Conservation (phyloP, 495 filamentous ascomycete genomes). For the Aspergillus egyptiacus region DNA sequence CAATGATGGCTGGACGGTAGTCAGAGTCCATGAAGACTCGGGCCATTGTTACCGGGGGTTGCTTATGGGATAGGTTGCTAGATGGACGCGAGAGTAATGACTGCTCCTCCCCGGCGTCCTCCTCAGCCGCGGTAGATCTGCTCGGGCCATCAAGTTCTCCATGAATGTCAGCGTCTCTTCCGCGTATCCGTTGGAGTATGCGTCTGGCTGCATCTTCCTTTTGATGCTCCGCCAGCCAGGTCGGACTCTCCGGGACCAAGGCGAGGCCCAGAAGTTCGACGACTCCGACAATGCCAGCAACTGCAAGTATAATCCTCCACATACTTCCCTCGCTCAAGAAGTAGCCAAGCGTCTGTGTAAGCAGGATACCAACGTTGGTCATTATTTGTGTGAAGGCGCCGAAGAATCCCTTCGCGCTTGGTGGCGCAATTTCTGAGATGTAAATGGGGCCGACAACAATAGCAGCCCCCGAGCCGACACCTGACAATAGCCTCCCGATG, state of each 20-base stretch:
- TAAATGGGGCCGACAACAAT: constrained; percentile 96
- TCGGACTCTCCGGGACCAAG: constrained; percentile 75
- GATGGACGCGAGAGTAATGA: constrained; percentile 39
- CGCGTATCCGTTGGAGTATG: constrained; percentile 68
- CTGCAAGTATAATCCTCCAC: constrained; percentile 78
- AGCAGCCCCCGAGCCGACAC: constrained; percentile 76
- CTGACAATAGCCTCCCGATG: constrained; percentile 71
- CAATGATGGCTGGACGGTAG: constrained; percentile 71
- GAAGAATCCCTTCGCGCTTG: constrained; percentile 71
- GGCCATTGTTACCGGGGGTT: constrained; percentile 57
- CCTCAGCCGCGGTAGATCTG: constrained; percentile 36
- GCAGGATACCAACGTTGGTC: constrained; percentile 87
- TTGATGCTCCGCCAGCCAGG: constrained; percentile 70
- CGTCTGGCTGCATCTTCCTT: constrained; percentile 54
- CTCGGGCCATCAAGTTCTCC: constrained; percentile 66
- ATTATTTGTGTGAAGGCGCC: constrained; percentile 89
- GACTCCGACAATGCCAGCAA: constrained; percentile 62
- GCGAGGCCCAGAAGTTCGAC: constrained; percentile 61
- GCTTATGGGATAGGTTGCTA: constrained; percentile 21
- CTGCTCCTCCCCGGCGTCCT: constrained; percentile 41
- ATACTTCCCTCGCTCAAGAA: constrained; percentile 71
- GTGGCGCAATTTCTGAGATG: constrained; percentile 84
- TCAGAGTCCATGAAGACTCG: constrained; percentile 56
- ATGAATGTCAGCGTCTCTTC: constrained; percentile 59
- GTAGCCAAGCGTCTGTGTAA: constrained; percentile 76